phyloP scores from a whole-genome alignment of 495 filamentous ascomycete genomes.

The Aspergillus mulundensis region DNA sequence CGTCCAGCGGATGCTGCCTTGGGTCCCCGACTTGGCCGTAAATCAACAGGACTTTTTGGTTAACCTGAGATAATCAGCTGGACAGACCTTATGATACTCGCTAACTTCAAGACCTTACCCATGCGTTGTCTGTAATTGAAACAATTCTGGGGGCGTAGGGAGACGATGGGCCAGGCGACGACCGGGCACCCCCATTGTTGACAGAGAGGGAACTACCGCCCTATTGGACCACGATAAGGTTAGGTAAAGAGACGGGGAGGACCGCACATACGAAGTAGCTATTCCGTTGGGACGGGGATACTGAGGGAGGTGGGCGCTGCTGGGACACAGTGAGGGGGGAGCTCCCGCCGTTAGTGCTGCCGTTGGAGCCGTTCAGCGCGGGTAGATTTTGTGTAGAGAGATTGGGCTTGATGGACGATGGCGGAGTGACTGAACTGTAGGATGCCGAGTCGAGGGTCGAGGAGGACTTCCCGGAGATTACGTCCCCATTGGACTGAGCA shows the following conservation, averaged over 20 bases:
- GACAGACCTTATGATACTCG: background rate
- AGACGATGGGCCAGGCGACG: slow-evolving; percentile 58
- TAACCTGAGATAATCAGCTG: slow-evolving; percentile 51
- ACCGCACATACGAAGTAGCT: slow-evolving; percentile 43
- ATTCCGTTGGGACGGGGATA: slow-evolving; percentile 45
- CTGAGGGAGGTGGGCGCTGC: slow-evolving; percentile 43
- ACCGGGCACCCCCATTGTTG: slow-evolving; percentile 46
- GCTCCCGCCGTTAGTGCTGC: slow-evolving; percentile 32
- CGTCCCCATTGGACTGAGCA: slow-evolving; percentile 43
- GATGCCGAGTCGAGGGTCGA: slow-evolving; percentile 60
- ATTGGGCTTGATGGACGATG: slow-evolving; percentile 56
- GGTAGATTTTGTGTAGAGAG: slow-evolving; percentile 51
- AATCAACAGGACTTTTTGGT: slow-evolving; percentile 82
- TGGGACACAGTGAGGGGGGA: slow-evolving; percentile 31
- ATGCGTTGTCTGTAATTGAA: slow-evolving; percentile 74
- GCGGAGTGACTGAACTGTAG: slow-evolving; percentile 53
- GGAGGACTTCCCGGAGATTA: slow-evolving; percentile 54
- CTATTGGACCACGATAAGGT: slow-evolving; percentile 17
- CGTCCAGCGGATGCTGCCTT: slow-evolving; percentile 66
- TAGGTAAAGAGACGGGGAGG: background rate
- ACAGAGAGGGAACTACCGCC: slow-evolving; percentile 46
- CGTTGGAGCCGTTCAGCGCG: slow-evolving; percentile 44
- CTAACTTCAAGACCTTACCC: slow-evolving; percentile 51
- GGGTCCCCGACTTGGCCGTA: slow-evolving; percentile 76
- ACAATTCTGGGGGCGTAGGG: slow-evolving; percentile 73